Conservation (phyloP, 345 rosid genomes). For the Ricinus communis region DNA sequence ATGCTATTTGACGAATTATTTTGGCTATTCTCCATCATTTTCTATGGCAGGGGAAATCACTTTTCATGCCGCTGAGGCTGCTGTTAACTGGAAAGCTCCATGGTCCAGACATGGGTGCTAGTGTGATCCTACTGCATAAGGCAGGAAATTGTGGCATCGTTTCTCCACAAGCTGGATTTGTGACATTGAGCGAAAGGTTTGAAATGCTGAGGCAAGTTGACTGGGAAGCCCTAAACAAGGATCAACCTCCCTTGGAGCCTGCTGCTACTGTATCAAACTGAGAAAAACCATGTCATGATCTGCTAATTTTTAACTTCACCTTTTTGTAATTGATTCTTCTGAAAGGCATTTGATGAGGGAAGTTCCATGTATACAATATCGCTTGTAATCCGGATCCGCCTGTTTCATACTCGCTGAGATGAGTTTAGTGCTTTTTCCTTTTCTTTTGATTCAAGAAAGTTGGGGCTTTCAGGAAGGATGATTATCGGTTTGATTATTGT, state of each 20-base stretch:
- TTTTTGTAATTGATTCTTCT: not conserved
- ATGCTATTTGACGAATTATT: not conserved
- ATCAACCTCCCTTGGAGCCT: conserved; percentile 48
- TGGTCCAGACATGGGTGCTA: conserved; percentile 85
- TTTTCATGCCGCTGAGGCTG: conserved; percentile 85
- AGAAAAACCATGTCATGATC: conserved; percentile 17
- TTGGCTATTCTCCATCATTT: not conserved
- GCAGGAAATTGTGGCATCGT: conserved; percentile 64
- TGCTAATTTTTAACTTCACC: not conserved
- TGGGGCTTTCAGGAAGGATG: too few relatives aligned
- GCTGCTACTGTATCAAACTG: conserved; percentile 37
- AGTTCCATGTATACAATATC: not conserved
- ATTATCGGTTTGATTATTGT: too few relatives aligned
- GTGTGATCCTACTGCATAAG: conserved; percentile 60
- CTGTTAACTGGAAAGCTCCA: conserved; percentile 86
- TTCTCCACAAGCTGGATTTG: conserved; percentile 53
- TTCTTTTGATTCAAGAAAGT: too few relatives aligned
- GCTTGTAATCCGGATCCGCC: too few relatives aligned
- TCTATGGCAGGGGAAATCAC: conserved; percentile 71
- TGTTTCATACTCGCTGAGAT: not conserved
- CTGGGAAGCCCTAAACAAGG: conserved; percentile 59
- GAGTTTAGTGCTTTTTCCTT: too few relatives aligned
- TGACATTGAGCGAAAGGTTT: conserved; percentile 63
- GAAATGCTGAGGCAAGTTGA: conserved; percentile 57
- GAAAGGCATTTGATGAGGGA: not conserved